Evolutionary conservation across 345 rosid species (phyloP), one percentile per base, ranked within the genome.

Genomic region (Rhodamnia argentea): DNA sequence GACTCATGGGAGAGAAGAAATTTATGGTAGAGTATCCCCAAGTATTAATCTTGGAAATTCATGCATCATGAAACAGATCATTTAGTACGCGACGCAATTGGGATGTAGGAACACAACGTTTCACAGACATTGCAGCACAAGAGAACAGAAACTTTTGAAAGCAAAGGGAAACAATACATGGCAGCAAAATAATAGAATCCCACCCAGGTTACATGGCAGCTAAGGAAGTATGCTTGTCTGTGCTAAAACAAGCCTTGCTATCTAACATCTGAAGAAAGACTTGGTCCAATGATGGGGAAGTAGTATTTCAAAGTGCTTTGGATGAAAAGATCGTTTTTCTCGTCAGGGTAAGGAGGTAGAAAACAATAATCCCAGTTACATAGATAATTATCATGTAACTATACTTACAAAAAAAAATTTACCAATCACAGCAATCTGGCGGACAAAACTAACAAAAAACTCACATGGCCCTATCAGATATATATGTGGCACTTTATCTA

Each of bases 21-120:
- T 97, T 97, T 91, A 95, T 91, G 18, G 99, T 97, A 11, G 99
- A 97, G 87, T 97, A 97, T 85, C 99, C 99, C 99, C 99, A 97
- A 55, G 98, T 97, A 89, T 97, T 97, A 85, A 97, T 90, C 99
- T 97, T 83, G 58, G 32, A 50, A 85, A 86, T 55, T 87, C 70
- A 89, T 29, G 47, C 14, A 82, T 74, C 58, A 7, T 44, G 44
- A 26, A 75, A 22, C 42, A 84, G 64, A 47, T 37, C 27, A 76
- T 53, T 59, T 15, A 29, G 50, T 29, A 54, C 37, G 32, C 27
- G 37, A 32, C n/a, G 18, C 59, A 53, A 37, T 22, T 52, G 26
- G n/a, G 26, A 27, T n/a, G 58, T 27, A 83, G 52, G 58, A 83
- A 52, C n/a, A 52, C 44, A 52, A 52, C 1, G 7, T 15, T 27